These are phyloP conservation scores for Ceratocystis huliohia DNA, from an alignment of 2,329 filamentous ascomycete genomes.

Conservation along the genomic window DNA sequence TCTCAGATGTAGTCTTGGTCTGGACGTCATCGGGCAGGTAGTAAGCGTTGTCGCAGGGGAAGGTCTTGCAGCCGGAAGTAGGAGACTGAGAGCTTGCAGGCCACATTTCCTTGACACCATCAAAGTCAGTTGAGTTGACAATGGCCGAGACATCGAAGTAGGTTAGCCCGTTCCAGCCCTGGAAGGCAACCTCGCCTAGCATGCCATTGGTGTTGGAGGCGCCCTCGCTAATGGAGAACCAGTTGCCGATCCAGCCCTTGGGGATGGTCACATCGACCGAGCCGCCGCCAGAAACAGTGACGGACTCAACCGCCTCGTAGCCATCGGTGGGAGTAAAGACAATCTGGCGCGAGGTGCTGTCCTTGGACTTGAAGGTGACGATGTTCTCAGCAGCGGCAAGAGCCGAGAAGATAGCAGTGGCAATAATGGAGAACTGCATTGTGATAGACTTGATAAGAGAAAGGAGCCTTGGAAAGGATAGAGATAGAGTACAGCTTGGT, in stretches of 20 bases:
- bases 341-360: constrained; percentile 38
- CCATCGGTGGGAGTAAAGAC: constrained; percentile 36
- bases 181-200: constrained; percentile 40
- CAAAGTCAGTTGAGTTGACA: constrained; percentile 37
- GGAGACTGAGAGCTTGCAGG: constrained; percentile 30
- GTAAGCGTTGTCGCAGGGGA: constrained; percentile 44
- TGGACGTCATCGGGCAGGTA: constrained; percentile 42
- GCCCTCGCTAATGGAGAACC: constrained; percentile 38
- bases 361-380: constrained; percentile 48
- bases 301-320: constrained; percentile 27
- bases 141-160: constrained; percentile 50
- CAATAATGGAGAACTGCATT: constrained; percentile 25
- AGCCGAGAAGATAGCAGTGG: constrained; percentile 35
- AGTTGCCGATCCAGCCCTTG: constrained; percentile 38
- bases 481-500: background rate
- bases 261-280: constrained; percentile 35
- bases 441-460: constrained; percentile 2
- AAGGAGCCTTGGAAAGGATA: background rate
- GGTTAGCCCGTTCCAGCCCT: constrained; percentile 36
- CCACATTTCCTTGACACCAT: constrained; percentile 44
- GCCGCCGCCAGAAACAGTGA: constrained; percentile 31
- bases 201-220: constrained; percentile 34
- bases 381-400: constrained; percentile 36
- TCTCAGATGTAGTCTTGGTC: constrained; percentile 39
- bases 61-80: constrained; percentile 39